Percentiles rank a stretch among this genome's conserved stretches.
phyloP scores from a whole-genome alignment of 495 filamentous ascomycete genomes.

The Aspergillus carlsbadensis region DNA sequence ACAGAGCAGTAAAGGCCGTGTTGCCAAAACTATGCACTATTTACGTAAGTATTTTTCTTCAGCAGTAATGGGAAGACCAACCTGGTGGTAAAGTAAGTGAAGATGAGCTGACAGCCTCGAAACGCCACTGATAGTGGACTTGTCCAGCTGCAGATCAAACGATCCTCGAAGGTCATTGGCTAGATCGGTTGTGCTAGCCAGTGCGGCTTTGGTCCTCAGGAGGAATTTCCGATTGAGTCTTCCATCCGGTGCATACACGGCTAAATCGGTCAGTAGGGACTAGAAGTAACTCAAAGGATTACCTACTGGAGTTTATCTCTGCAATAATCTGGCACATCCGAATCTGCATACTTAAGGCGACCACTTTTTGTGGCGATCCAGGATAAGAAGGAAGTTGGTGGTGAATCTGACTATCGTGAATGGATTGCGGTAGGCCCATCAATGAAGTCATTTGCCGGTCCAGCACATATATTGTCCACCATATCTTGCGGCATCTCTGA shows the following conservation, averaged over 20 bases:
- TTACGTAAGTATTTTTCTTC: background rate
- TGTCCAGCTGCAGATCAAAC: slow-evolving; percentile 35
- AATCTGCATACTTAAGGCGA: slow-evolving; percentile 41
- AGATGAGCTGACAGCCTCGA: slow-evolving; percentile 43
- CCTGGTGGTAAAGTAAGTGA: slow-evolving; percentile 45
- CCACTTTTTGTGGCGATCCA: slow-evolving; percentile 32
- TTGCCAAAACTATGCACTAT: slow-evolving; percentile 43
- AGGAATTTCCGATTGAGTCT: slow-evolving; percentile 42
- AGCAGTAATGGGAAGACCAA: slow-evolving; percentile 6
- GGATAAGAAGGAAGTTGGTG: slow-evolving; percentile 34
- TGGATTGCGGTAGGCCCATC: slow-evolving; percentile 42
- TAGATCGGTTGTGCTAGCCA: slow-evolving; percentile 38
- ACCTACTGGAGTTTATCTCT: slow-evolving; percentile 40
- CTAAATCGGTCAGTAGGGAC: slow-evolving; percentile 13
- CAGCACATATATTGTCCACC: slow-evolving; percentile 48
- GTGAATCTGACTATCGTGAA: slow-evolving; percentile 38
- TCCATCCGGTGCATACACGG: slow-evolving; percentile 45
- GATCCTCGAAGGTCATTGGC: slow-evolving; percentile 35
- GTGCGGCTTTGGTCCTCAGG: slow-evolving; percentile 36
- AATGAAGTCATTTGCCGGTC: slow-evolving; percentile 46
- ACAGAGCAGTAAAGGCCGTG: slow-evolving; percentile 38
- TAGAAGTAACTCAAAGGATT: background rate
- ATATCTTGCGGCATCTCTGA: slow-evolving; percentile 40
- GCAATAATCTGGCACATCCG: slow-evolving; percentile 41
- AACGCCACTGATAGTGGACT: slow-evolving; percentile 30